A percentile compares a stretch with the other conserved stretches of the same genome.
Evolutionary conservation across 192 early-diverging fungal genomes (phyloP).

Genomic region (Coemansia sp.): DNA sequence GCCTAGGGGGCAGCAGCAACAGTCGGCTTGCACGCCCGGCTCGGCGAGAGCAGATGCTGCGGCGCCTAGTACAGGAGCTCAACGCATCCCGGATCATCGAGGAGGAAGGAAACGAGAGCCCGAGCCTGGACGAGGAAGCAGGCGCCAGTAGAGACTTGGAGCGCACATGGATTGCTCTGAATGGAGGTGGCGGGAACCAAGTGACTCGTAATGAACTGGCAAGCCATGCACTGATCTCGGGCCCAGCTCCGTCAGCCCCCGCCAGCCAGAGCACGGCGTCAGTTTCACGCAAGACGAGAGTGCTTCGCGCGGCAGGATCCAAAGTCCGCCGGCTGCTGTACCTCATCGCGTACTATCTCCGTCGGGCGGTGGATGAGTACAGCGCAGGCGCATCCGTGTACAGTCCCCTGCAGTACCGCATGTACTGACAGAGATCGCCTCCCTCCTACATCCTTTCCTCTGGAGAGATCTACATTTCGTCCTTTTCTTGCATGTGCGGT

Average conservation of each 20-base stretch:
- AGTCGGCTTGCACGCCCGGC: not conserved
- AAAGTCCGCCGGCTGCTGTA: slow-evolving; percentile 7
- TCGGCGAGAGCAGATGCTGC: slow-evolving; percentile 5
- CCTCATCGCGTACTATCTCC: slow-evolving; percentile 22
- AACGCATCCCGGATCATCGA: slow-evolving; percentile 15
- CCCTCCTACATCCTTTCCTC: too few relatives aligned
- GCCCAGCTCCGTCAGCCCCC: not conserved
- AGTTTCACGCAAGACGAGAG: slow-evolving; percentile 17
- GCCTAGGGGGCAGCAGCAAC: not conserved
- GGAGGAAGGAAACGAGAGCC: slow-evolving; percentile 16
- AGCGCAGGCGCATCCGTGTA: slow-evolving; percentile 5
- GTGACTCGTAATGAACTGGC: not conserved
- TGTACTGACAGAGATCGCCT: too few relatives aligned
- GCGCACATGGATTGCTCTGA: too few relatives aligned
- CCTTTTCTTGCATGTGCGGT: too few relatives aligned
- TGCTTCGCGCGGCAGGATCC: not conserved
- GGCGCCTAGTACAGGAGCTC: slow-evolving; percentile 25
- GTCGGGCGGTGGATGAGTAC: slow-evolving; percentile 7
- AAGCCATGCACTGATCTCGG: not conserved
- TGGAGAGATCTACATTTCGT: too few relatives aligned
- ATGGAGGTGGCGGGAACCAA: not conserved
- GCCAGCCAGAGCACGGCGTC: too few relatives aligned
- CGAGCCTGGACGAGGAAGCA: too few relatives aligned
- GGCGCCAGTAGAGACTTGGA: too few relatives aligned
- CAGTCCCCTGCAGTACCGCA: slow-evolving; percentile 16